A percentile compares a stretch with the other conserved stretches of the same genome.
phyloP scores from a whole-genome alignment of 306 rosid genomes.

The Cicer judaicum region DNA sequence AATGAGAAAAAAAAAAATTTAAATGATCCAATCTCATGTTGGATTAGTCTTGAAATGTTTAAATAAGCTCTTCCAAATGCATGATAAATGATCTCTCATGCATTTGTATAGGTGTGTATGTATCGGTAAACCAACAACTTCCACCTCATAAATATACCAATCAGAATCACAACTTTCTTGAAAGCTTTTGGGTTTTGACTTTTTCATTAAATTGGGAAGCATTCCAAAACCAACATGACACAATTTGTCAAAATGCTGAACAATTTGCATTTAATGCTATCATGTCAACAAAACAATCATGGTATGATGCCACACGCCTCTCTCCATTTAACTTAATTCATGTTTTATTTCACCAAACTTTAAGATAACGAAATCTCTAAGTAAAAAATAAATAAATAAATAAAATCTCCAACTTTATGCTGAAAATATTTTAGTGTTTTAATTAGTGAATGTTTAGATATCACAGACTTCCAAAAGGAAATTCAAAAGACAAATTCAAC shows the following conservation, averaged over 20 bases:
- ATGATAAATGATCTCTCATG: no score
- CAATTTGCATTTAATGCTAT: constrained; percentile 44
- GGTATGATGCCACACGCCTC: constrained; percentile 44
- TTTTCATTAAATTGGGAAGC: constrained; percentile 30
- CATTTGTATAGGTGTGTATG: not conserved
- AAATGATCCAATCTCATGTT: no score
- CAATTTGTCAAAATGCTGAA: constrained; percentile 46
- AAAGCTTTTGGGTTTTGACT: constrained; percentile 44
- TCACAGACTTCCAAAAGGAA: constrained; percentile 12
- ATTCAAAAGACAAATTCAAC: constrained; percentile 10
- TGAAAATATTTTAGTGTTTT: constrained; percentile 19
- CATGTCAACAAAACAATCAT: constrained; percentile 45
- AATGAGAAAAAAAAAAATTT: no score
- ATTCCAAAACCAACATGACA: constrained; percentile 42
- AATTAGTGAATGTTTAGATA: constrained; percentile 24
- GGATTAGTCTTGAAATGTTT: no score
- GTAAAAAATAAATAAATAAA: no score
- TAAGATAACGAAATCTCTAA: constrained; percentile 18
- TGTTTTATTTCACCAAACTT: constrained; percentile 40
- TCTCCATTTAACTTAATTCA: constrained; percentile 29
- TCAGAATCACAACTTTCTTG: constrained; percentile 30
- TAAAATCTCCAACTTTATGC: constrained; percentile 40
- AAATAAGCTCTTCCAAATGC: no score
- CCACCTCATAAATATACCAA: constrained; percentile 4
- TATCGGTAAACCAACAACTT: not conserved